Evolutionary conservation across 192 early-diverging fungal species (phyloP).

Genomic region (Coemansia sp.): DNA sequence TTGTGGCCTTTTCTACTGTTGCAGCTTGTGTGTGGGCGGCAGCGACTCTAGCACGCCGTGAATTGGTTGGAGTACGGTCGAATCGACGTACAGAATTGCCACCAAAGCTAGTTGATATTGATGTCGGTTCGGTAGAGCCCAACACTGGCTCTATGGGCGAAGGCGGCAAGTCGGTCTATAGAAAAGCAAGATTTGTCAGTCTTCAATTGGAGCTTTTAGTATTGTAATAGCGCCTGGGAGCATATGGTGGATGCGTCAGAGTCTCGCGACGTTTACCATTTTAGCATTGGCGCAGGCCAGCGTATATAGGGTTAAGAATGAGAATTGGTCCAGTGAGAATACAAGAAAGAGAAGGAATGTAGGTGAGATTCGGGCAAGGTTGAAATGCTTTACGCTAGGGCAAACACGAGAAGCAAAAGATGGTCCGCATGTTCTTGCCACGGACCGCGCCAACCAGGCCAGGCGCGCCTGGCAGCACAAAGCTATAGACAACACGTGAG

Average conservation of each 20-base stretch:
- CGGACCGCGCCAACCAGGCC: neutral
- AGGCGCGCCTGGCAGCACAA: neutral
- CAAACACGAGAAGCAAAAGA: neutral
- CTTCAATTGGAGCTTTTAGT: neutral
- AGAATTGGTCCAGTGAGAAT: neutral
- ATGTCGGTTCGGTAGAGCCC: neutral
- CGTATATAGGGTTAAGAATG: neutral
- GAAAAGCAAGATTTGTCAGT: neutral
- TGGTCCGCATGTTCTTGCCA: neutral
- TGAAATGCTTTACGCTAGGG: neutral
- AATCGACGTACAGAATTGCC: conserved; percentile 28
- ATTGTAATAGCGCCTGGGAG: neutral
- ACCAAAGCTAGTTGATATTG: neutral
- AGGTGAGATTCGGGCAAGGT: neutral
- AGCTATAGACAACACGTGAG: neutral
- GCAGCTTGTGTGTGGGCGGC: conserved; percentile 4
- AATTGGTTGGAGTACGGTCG: conserved; percentile 34
- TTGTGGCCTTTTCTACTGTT: conserved; percentile 8
- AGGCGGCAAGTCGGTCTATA: neutral
- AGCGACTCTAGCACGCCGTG: conserved; percentile 15
- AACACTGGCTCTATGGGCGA: neutral
- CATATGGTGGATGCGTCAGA: neutral
- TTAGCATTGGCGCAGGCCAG: neutral
- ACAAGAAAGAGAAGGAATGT: neutral
- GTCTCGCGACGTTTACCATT: neutral